Percentiles rank a stretch among this genome's conserved stretches.
Conservation (phyloP, 768 basidiomycete genomes). For the Boletus rex-veris region DNA sequence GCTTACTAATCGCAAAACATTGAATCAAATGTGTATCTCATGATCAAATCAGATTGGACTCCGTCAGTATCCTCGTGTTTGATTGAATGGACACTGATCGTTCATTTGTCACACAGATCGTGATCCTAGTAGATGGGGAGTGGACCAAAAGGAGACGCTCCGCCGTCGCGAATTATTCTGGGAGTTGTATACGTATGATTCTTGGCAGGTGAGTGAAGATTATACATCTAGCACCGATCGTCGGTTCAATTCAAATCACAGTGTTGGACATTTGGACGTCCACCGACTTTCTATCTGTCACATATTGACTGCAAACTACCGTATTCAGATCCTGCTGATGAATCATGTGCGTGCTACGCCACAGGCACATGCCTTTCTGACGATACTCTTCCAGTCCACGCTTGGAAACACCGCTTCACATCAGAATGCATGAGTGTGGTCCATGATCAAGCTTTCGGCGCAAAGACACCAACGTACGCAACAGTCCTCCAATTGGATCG, state of each 20-base stretch:
- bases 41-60: constrained; percentile 54
- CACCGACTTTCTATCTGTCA: constrained; percentile 62
- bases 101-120: constrained; percentile 43
- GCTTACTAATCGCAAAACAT: not conserved
- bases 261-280: constrained; percentile 67
- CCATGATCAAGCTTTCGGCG: constrained; percentile 70
- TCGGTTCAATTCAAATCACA: constrained; percentile 41
- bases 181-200: constrained; percentile 47
- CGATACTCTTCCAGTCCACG: constrained; percentile 42
- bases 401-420: constrained; percentile 68
- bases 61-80: constrained; percentile 42
- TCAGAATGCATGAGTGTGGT: constrained; percentile 68
- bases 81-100: constrained; percentile 1
- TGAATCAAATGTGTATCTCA: constrained; percentile 2
- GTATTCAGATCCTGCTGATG: constrained; percentile 45
- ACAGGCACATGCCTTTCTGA: constrained; percentile 2
- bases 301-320: constrained; percentile 70
- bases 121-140: constrained; percentile 65
- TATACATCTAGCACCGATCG: constrained; percentile 3
- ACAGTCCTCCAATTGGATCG: constrained; percentile 66
- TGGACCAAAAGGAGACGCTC: constrained; percentile 53
- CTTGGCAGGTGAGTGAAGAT: constrained; percentile 29
- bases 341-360: constrained; percentile 49
- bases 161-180: constrained; percentile 66
- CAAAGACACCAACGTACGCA: constrained; percentile 64